phyloP scores from a whole-genome alignment of 352 stramenopile genomes.

The Phytopythium oedochilum region DNA sequence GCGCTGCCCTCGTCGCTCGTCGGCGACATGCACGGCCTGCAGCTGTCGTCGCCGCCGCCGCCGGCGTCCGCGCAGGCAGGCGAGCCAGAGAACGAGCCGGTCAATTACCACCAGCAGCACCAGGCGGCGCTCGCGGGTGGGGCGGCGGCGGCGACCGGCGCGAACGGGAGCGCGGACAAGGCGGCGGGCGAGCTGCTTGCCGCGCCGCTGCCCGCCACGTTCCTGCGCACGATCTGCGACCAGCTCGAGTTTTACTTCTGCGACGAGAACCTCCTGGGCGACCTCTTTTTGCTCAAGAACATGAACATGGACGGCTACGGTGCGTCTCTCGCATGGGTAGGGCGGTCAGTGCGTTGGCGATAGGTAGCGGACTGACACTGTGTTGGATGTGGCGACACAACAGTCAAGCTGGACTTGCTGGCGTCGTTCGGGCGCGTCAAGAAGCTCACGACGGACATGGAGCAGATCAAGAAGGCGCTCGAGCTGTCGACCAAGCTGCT shows the following conservation, averaged over 20 bases:
- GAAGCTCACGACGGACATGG: conserved; percentile 81
- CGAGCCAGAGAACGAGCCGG: conserved; percentile 43
- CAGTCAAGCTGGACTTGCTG: conserved; percentile 81
- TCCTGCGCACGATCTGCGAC: conserved; percentile 83
- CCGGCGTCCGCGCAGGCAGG: too few relatives aligned
- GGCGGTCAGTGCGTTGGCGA: conserved; percentile 7
- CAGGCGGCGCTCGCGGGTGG: background rate
- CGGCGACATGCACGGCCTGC: conserved; percentile 40
- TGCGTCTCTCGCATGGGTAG: conserved; percentile 14
- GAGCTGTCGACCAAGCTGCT: conserved; percentile 84
- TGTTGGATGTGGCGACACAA: too few relatives aligned
- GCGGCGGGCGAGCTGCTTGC: conserved; percentile 12
- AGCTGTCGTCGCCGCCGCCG: conserved; percentile 21
- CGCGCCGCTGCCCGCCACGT: conserved; percentile 65
- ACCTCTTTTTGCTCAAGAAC: conserved; percentile 86
- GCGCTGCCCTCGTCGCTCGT: conserved; percentile 33
- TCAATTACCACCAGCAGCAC: conserved; percentile 7
- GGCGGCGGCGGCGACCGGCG: background rate
- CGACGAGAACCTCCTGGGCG: conserved; percentile 82
- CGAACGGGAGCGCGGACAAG: conserved; percentile 6
- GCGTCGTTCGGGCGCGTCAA: conserved; percentile 83
- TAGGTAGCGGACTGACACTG: too few relatives aligned
- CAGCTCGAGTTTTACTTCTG: conserved; percentile 89
- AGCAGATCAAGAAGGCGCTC: conserved; percentile 77
- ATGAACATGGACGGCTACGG: conserved; percentile 87